Conservation (phyloP, 208 protist species). For the Phytomonas sp. region DNA sequence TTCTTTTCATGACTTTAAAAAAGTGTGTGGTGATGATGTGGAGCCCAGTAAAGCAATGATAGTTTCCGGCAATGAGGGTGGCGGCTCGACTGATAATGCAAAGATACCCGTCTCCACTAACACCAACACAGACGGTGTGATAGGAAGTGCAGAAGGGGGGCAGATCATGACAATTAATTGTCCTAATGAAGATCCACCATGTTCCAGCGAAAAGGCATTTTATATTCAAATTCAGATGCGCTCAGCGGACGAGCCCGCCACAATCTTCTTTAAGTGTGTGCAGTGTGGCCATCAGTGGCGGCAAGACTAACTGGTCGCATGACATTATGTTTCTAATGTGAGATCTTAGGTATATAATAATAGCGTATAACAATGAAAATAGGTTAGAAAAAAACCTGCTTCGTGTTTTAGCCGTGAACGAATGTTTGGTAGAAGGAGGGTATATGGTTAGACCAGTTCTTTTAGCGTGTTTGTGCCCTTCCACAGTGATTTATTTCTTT, state of each 20-base stretch:
- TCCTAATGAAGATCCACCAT: constrained; percentile 70
- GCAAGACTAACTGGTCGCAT: constrained; percentile 40
- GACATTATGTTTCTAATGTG: not conserved
- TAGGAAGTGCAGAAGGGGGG: constrained; percentile 40
- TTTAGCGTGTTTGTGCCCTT: not conserved
- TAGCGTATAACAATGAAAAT: not conserved
- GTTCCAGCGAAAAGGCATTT: constrained; percentile 78
- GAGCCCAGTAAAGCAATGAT: not conserved
- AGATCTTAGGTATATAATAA: not conserved
- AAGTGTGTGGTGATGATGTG: constrained; percentile 20
- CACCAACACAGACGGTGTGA: not conserved
- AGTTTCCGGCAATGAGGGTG: not conserved
- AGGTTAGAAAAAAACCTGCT: not conserved
- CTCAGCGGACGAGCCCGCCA: constrained; percentile 96
- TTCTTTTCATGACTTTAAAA: constrained; percentile 36
- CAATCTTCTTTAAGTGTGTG: constrained; percentile 95
- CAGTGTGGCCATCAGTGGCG: constrained; percentile 92
- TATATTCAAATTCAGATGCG: constrained; percentile 97
- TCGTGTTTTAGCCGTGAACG: not conserved
- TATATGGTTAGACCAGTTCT: not conserved
- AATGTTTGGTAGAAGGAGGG: not conserved
- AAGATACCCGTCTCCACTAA: not conserved
- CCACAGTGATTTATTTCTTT: not conserved
- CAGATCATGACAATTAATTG: constrained; percentile 80
- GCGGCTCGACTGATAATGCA: not conserved